phyloP scores from a whole-genome alignment of 768 basidiomycete genomes.

The Pleurotus salmoneostramineus region DNA sequence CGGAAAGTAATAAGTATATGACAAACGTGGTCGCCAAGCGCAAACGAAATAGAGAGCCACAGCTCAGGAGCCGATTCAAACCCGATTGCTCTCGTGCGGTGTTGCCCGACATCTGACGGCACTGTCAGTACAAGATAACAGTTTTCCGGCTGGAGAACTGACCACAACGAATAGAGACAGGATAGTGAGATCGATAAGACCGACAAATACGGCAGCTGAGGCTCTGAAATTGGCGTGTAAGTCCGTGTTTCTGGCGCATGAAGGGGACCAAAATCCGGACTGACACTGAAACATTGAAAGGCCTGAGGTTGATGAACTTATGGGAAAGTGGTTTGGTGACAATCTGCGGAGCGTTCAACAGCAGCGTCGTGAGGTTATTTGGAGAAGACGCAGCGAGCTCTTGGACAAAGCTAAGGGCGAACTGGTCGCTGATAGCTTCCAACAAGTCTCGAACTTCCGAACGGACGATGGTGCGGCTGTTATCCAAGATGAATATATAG shows the following conservation, averaged over 20 bases:
- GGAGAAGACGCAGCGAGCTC: conserved; percentile 18
- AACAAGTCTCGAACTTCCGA: conserved; percentile 19
- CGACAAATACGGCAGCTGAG: conserved; percentile 47
- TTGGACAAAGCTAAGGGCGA: conserved; percentile 17
- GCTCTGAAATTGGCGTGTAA: conserved; percentile 29
- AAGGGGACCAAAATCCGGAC: conserved; percentile 13
- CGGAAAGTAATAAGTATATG: conserved; percentile 34
- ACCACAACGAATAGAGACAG: conserved; percentile 42
- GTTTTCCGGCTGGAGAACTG: conserved; percentile 11
- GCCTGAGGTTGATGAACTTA: conserved; percentile 43
- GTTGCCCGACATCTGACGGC: conserved; percentile 4
- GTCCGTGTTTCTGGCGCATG: background rate
- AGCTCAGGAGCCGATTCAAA: conserved; percentile 24
- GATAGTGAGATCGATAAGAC: conserved; percentile 49
- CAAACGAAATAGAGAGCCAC: conserved; percentile 24
- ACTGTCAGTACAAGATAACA: background rate
- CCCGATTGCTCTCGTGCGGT: conserved; percentile 33
- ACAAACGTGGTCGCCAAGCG: conserved; percentile 24
- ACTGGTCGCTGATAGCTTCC: conserved; percentile 3
- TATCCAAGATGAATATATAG: background rate
- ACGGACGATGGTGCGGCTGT: conserved; percentile 28
- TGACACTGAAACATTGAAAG: conserved; percentile 58
- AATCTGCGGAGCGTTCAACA: conserved; percentile 44
- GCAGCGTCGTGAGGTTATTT: conserved; percentile 27
- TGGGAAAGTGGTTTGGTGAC: conserved; percentile 46